These are phyloP conservation scores for Colletotrichum filicis DNA, from an alignment of 2,329 filamentous ascomycete species.

Conservation along the genomic window DNA sequence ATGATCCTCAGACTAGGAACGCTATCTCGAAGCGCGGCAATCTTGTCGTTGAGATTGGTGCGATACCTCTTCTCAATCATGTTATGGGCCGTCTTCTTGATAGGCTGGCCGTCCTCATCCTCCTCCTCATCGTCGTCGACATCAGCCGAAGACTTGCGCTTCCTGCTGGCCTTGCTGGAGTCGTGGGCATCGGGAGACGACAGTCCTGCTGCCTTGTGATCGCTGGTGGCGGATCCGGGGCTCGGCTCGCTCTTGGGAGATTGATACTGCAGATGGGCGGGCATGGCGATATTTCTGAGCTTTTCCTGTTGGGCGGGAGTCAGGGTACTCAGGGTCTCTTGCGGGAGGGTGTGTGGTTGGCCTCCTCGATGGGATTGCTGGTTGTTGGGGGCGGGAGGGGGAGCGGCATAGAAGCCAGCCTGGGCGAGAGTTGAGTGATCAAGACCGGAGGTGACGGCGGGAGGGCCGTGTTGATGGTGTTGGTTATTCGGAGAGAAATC, in stretches of 20 bases:
- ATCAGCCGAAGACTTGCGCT: constrained; percentile 77
- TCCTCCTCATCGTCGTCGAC: constrained; percentile 67
- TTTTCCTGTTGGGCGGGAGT: constrained; percentile 71
- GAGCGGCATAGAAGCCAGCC: constrained; percentile 46
- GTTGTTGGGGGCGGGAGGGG: constrained; percentile 43
- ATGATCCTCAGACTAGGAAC: constrained; percentile 90
- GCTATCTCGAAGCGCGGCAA: constrained; percentile 89
- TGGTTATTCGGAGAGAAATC: constrained; percentile 46
- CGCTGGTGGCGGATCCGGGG: constrained; percentile 64
- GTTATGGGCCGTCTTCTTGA: constrained; percentile 96
- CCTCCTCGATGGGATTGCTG: constrained; percentile 37
- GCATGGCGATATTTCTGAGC: constrained; percentile 73
- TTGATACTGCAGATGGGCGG: constrained; percentile 69
- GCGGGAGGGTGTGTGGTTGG: constrained; percentile 19
- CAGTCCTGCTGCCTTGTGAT: constrained; percentile 56
- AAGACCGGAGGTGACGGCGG: constrained; percentile 46
- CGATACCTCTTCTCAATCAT: constrained; percentile 98
- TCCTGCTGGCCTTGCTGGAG: constrained; percentile 64
- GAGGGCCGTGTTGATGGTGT: constrained; percentile 38
- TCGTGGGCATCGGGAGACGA: constrained; percentile 68
- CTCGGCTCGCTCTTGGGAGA: constrained; percentile 69
- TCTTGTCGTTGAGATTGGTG: constrained; percentile 97
- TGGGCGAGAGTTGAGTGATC: constrained; percentile 49
- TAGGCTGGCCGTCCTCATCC: constrained; percentile 64
- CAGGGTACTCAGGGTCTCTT: constrained; percentile 46